Base-by-base conservation (phyloP, 2,329 filamentous ascomycete species). In the Calonectria leucothoes region DNA sequence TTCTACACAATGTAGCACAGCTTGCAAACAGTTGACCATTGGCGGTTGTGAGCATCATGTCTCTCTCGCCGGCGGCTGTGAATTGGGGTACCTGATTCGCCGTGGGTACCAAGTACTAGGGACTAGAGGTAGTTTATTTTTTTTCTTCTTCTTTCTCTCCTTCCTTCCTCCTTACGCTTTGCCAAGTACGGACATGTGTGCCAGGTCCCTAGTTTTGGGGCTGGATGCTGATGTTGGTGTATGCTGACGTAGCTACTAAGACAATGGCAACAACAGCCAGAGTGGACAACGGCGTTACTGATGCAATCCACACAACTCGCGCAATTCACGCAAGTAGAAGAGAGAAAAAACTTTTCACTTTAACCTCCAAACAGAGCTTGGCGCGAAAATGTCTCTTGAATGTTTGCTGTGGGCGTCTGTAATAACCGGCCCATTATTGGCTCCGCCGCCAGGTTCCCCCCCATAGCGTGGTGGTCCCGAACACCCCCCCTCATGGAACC, bases 361-460 rank as follows among this genome's bases (percentile, higher is more conserved):
- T n/a, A 20, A 12, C 17, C 17, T 20, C 52, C 11, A 23, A 33
- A 17, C 27, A 11, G 17, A 17, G 27, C 31, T 35, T 14, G n/a
- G 42, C 42, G 12, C 20, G 12, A 61, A 61, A 27, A 35, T 39
- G 23, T 37, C 55, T 61, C n/a, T 39, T 61, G 27, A 35, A 48
- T 66, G 49, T 45, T 14, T 61, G 55, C 23, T 39, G 55, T 20
- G 55, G 55, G 55, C 33, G 55, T 61, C 63, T 52, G 69, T 78
- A 80, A 80, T 79, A 74, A 59, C 52, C 12, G 64, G 12, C 23
- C 69, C 59, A 66, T 67, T 11, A 80, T 80, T 80, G 77, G 78
- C 52, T 65, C 45, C 49, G n/a, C 71, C 63, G 23, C 49, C 69
- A 57, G 42, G 29, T 61, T 68, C 45, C 71, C 69, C 45, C 71